Percentiles rank a stretch among this genome's conserved stretches.
Evolutionary conservation across 2,329 filamentous ascomycete genomes (phyloP).

Genomic region (Ilyonectria sp.): DNA sequence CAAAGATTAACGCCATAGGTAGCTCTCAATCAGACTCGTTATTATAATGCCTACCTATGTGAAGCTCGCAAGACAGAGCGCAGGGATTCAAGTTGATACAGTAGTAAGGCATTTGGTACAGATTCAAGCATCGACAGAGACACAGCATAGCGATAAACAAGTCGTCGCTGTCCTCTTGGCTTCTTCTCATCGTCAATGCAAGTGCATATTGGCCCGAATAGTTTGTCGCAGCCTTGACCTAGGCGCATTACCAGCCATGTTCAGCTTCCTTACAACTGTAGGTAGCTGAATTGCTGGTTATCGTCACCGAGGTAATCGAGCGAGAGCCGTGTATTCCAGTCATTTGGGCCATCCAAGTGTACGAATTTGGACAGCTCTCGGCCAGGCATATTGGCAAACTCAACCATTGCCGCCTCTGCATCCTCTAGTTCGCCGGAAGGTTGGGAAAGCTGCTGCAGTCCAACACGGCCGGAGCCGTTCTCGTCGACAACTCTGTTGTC

Average conservation of each 20-base stretch:
- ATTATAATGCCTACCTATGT: background rate
- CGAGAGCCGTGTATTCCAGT: conserved; percentile 4
- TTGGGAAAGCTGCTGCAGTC: conserved; percentile 1
- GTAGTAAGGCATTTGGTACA: too few species aligned
- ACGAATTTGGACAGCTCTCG: background rate
- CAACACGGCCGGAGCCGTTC: conserved; percentile 1
- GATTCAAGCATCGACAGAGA: background rate
- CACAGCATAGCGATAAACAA: background rate
- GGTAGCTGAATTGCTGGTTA: conserved; percentile 6
- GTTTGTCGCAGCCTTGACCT: conserved; percentile 1
- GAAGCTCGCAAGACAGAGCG: background rate
- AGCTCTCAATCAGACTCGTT: background rate
- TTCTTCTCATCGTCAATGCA: background rate
- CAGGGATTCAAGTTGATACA: too few species aligned
- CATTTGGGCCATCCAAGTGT: conserved; percentile 7
- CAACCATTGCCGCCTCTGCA: conserved; percentile 1
- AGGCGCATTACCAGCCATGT: conserved; percentile 2
- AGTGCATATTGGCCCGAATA: background rate
- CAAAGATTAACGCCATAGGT: background rate
- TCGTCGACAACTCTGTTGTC: background rate
- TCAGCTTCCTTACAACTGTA: conserved; percentile 1
- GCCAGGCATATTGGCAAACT: conserved; percentile 1
- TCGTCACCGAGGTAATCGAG: background rate
- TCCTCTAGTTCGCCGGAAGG: background rate
- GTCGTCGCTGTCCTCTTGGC: background rate